Conservation (phyloP, 768 basidiomycete genomes). For the Tephrocybe sp. region DNA sequence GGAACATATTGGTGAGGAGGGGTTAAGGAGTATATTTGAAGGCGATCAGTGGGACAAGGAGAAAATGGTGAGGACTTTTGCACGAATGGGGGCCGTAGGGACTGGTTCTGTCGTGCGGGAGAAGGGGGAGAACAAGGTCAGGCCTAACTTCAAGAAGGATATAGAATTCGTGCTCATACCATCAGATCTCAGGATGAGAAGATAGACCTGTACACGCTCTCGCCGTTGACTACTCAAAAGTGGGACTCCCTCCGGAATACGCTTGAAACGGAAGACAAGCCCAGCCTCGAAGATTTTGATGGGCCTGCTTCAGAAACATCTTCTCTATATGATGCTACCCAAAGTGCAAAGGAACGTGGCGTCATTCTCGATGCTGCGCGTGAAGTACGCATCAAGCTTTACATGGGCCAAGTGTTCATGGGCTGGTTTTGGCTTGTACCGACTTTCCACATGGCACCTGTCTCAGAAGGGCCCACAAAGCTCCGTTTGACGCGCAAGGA, state of each 20-base stretch:
- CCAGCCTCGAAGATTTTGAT: slow-evolving; percentile 15
- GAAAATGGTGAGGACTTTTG: slow-evolving; percentile 82
- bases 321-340: slow-evolving; percentile 42
- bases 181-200: slow-evolving; percentile 40
- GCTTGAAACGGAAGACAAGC: slow-evolving; percentile 27
- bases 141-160: no score
- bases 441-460: slow-evolving; percentile 71
- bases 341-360: slow-evolving; percentile 32
- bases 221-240: slow-evolving; percentile 41
- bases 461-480: slow-evolving; percentile 30
- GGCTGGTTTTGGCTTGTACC: slow-evolving; percentile 90
- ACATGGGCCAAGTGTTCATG: slow-evolving; percentile 76
- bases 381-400: slow-evolving; percentile 71
- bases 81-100: slow-evolving; percentile 49
- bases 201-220: slow-evolving; percentile 43
- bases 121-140: slow-evolving; percentile 32
- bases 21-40: slow-evolving; percentile 43
- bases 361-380: slow-evolving; percentile 64
- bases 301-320: slow-evolving; percentile 40
- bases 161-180: no score
- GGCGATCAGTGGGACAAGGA: slow-evolving; percentile 64
- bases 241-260: slow-evolving; percentile 42
- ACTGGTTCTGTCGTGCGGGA: slow-evolving; percentile 27
- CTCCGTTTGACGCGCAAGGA: slow-evolving; percentile 58
- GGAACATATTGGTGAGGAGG: slow-evolving; percentile 35